Evolutionary conservation across 2,329 filamentous ascomycete species (phyloP).

Genomic region (Fusarium clavum): DNA sequence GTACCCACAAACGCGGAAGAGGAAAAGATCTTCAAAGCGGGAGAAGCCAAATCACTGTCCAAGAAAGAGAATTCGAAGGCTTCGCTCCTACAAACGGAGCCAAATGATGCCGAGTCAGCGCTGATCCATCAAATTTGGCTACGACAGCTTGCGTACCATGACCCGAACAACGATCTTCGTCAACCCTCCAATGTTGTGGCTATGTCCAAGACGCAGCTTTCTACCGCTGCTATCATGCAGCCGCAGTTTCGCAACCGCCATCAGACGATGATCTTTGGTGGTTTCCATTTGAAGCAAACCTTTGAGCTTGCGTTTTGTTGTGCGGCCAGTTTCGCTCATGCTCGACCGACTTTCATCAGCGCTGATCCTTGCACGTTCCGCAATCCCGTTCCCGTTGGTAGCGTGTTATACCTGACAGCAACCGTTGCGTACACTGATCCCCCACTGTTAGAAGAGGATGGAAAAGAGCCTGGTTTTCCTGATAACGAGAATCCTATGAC

Average conservation of each 20-base stretch:
- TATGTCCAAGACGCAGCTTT: conserved; percentile 47
- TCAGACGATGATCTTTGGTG: conserved; percentile 49
- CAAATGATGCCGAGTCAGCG: conserved; percentile 46
- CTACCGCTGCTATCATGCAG: conserved; percentile 48
- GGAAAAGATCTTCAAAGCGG: conserved; percentile 44
- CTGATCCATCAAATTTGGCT: conserved; percentile 49
- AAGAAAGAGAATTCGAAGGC: conserved; percentile 43
- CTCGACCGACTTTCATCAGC: conserved; percentile 48
- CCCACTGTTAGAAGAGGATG: conserved; percentile 46
- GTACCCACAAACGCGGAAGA: conserved; percentile 45
- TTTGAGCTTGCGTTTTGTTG: conserved; percentile 50
- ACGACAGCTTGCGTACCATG: conserved; percentile 46
- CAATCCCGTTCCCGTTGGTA: conserved; percentile 48
- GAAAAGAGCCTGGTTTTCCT: conserved; percentile 38
- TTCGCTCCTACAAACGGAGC: conserved; percentile 45
- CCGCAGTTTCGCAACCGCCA: conserved; percentile 48
- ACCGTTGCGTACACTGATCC: conserved; percentile 49
- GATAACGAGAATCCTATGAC: conserved; percentile 44
- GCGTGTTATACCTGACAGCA: conserved; percentile 46
- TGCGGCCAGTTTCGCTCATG: conserved; percentile 49
- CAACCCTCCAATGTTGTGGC: conserved; percentile 45
- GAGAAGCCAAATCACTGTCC: conserved; percentile 44
- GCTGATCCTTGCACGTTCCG: conserved; percentile 49
- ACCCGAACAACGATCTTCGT: conserved; percentile 44
- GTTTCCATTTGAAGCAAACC: conserved; percentile 49